phyloP scores from a whole-genome alignment of 2,329 filamentous ascomycete genomes.

The Hypoxylon sp. region DNA sequence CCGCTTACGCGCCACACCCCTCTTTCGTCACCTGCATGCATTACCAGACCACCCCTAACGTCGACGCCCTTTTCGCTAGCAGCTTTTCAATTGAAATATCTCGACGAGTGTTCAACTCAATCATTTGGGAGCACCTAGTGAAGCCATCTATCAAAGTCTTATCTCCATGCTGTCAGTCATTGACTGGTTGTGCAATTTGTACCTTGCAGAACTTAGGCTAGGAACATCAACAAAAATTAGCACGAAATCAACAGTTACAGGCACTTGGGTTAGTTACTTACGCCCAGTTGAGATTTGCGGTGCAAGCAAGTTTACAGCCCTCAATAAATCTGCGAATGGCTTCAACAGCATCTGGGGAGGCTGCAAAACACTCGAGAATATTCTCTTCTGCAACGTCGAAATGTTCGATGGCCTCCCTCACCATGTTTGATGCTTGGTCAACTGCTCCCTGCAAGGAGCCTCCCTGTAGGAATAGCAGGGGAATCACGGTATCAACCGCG shows the following conservation, averaged over 20 bases:
- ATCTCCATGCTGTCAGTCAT: conserved; percentile 20
- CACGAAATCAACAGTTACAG: not conserved
- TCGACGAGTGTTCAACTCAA: too few relatives aligned
- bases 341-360: conserved; percentile 1
- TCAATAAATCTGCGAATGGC: conserved; percentile 22
- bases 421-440: conserved; percentile 10
- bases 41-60: too few relatives aligned
- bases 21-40: too few relatives aligned
- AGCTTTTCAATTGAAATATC: too few relatives aligned
- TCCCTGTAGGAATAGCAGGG: conserved; percentile 19
- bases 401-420: conserved; percentile 5
- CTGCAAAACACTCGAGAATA: conserved; percentile 9
- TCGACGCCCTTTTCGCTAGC: too few relatives aligned
- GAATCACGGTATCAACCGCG: conserved; percentile 22
- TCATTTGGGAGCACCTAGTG: too few relatives aligned
- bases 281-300: conserved; percentile 30
- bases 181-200: conserved; percentile 15
- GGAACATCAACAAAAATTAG: not conserved
- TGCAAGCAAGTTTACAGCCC: conserved; percentile 28
- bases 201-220: conserved; percentile 20
- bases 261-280: not conserved
- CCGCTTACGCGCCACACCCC: too few relatives aligned
- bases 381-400: conserved; percentile 18
- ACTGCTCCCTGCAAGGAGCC: conserved; percentile 27
- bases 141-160: conserved; percentile 8